These are phyloP conservation scores for Laetiporus sulphureus DNA, from an alignment of 1,284 basidiomycete genomes.

Conservation along the genomic window DNA sequence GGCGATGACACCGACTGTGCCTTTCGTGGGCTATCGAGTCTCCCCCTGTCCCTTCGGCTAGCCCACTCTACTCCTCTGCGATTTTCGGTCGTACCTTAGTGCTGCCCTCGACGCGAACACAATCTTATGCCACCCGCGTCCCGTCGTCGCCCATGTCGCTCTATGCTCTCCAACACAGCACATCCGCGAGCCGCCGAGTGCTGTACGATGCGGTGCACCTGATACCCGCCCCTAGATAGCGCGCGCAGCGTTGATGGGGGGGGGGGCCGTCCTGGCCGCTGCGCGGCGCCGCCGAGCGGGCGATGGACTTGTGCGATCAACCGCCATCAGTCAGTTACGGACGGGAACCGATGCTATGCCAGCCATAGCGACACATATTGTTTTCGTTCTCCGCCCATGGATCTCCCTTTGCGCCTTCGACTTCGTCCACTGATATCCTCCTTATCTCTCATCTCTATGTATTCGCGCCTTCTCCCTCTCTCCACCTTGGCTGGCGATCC, in stretches of 20 bases:
- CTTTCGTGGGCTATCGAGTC: not conserved
- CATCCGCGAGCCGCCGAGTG: not conserved
- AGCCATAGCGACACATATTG: not conserved
- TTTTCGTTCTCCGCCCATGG: not conserved
- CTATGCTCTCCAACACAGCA: not conserved
- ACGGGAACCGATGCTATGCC: not conserved
- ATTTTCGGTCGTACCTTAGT: conserved; percentile 1
- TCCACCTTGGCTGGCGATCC: conserved; percentile 3
- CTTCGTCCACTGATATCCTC: conserved; percentile 3
- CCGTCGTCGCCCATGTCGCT: not conserved
- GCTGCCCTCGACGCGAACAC: not conserved
- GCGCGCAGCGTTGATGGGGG: not conserved
- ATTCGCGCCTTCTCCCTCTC: conserved; percentile 2
- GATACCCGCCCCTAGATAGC: not conserved
- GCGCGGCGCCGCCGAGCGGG: not conserved
- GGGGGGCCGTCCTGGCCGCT: not conserved
- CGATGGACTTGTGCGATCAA: not conserved
- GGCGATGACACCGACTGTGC: conserved; percentile 34
- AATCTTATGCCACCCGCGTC: not conserved
- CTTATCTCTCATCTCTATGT: conserved; percentile 8
- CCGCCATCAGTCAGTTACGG: not conserved
- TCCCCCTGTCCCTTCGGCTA: not conserved
- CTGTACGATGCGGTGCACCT: not conserved
- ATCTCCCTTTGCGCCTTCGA: not conserved
- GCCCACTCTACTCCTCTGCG: not conserved